Evolutionary conservation across 768 basidiomycete species (phyloP).

Genomic region (Phylloporus rhodoxanthus): DNA sequence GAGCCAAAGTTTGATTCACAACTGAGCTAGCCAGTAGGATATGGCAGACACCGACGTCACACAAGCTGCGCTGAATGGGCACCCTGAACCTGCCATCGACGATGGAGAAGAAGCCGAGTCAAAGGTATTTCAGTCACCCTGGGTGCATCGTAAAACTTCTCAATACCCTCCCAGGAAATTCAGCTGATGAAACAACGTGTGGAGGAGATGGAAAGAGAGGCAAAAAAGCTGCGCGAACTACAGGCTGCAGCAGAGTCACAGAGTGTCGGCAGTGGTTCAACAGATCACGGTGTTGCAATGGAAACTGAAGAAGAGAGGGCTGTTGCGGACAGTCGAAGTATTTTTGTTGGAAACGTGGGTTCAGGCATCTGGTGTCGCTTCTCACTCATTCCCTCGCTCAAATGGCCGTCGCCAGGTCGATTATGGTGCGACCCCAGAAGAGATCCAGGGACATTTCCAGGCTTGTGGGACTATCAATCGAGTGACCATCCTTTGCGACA

Average conservation of each 20-base stretch:
- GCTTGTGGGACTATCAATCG: slow-evolving; percentile 98
- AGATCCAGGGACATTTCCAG: slow-evolving; percentile 96
- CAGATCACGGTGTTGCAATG: slow-evolving; percentile 47
- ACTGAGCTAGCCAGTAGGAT: slow-evolving; percentile 7
- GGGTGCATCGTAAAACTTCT: slow-evolving; percentile 8
- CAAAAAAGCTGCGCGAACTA: slow-evolving; percentile 79
- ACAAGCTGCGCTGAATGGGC: slow-evolving; percentile 34
- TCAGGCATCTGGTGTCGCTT: slow-evolving; percentile 4
- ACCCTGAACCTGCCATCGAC: slow-evolving; percentile 35
- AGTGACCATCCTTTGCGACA: slow-evolving; percentile 98
- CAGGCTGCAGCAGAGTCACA: slow-evolving; percentile 72
- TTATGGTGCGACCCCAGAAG: slow-evolving; percentile 94
- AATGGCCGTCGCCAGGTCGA: slow-evolving; percentile 66
- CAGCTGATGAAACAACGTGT: slow-evolving; percentile 87
- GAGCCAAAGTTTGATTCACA: slow-evolving; percentile 22
- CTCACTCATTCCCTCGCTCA: slow-evolving; percentile 8
- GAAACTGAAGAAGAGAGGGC: slow-evolving; percentile 84
- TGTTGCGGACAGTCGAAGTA: slow-evolving; percentile 74
- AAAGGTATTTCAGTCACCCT: slow-evolving; percentile 36
- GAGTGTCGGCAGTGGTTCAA: slow-evolving; percentile 40
- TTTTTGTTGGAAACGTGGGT: slow-evolving; percentile 95
- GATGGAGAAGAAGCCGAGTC: slow-evolving; percentile 62
- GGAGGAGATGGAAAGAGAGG: slow-evolving; percentile 90
- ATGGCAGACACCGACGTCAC: slow-evolving; percentile 52
- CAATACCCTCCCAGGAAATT: slow-evolving; percentile 58